These are phyloP conservation scores for Apiotrichum montevideense DNA, from an alignment of 1,284 basidiomycete genomes.

Conservation along the genomic window DNA sequence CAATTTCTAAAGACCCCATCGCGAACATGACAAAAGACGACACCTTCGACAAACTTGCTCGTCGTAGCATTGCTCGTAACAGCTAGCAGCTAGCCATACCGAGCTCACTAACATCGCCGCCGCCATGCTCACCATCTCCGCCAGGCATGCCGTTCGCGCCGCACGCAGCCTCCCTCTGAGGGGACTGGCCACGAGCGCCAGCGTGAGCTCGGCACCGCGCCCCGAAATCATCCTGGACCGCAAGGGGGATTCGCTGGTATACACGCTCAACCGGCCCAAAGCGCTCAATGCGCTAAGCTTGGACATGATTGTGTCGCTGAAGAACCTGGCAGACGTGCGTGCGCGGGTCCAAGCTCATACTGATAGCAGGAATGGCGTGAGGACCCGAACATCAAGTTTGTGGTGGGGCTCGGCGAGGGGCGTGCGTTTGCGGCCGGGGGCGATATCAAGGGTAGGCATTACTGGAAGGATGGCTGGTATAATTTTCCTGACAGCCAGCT, in stretches of 20 bases:
- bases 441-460: conserved; percentile 7
- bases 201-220: too few species aligned
- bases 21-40: too few species aligned
- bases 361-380: conserved; percentile 56
- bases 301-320: conserved; percentile 70
- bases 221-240: conserved; percentile 4
- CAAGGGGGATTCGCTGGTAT: conserved; percentile 2
- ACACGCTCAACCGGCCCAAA: conserved; percentile 58
- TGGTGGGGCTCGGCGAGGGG: conserved; percentile 8
- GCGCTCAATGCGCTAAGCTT: conserved; percentile 82
- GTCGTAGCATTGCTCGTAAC: too few species aligned
- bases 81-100: too few species aligned
- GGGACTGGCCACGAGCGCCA: too few species aligned
- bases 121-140: too few species aligned
- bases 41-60: too few species aligned
- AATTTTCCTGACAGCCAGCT: background rate
- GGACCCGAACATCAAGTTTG: conserved; percentile 2
- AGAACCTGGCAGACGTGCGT: conserved; percentile 45
- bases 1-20: too few species aligned
- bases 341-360: background rate
- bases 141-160: too few species aligned
- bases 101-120: too few species aligned
- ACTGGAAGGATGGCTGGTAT: too few species aligned
- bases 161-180: too few species aligned
- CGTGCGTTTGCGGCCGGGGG: conserved; percentile 11